Conservation (phyloP, 2,329 filamentous ascomycete species). For the Pezicula radicicola region DNA sequence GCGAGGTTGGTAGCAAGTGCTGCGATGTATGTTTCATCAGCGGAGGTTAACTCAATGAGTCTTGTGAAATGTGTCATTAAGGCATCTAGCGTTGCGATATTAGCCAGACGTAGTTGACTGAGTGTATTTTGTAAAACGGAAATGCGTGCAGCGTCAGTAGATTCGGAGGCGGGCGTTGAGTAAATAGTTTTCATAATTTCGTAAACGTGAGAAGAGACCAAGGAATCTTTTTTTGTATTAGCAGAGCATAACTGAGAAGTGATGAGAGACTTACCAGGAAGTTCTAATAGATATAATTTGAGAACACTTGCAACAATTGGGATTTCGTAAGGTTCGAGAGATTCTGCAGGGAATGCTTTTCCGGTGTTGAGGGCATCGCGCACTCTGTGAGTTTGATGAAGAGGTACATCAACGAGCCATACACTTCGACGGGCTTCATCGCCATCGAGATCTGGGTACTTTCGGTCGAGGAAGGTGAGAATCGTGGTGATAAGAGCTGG, state of each 20-base stretch:
- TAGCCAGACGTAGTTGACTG: slow-evolving; percentile 89
- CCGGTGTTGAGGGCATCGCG: slow-evolving; percentile 83
- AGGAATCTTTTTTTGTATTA: slow-evolving; percentile 64
- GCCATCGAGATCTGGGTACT: slow-evolving; percentile 95
- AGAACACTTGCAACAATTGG: slow-evolving; percentile 89
- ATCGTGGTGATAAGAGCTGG: slow-evolving; percentile 90
- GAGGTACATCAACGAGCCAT: slow-evolving; percentile 90
- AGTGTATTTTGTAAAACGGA: slow-evolving; percentile 94
- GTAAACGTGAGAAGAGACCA: slow-evolving; percentile 97
- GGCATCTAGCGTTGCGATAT: slow-evolving; percentile 97
- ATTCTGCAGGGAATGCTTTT: slow-evolving; percentile 71
- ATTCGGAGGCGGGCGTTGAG: slow-evolving; percentile 73
- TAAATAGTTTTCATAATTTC: slow-evolving; percentile 99
- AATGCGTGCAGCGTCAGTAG: slow-evolving; percentile 74
- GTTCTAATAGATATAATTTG: slow-evolving; percentile 91
- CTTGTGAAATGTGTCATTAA: slow-evolving; percentile 98
- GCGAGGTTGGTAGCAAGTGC: slow-evolving; percentile 73
- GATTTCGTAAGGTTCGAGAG: slow-evolving; percentile 86
- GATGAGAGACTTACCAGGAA: slow-evolving; percentile 71
- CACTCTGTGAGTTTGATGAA: slow-evolving; percentile 80
- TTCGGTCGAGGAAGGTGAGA: slow-evolving; percentile 90
- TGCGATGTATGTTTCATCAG: slow-evolving; percentile 81
- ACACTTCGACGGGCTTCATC: slow-evolving; percentile 90
- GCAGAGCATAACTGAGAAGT: neutral
- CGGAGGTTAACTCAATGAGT: slow-evolving; percentile 92